Base-by-base conservation (phyloP, 805 yeast species). In the Candida piceae region DNA sequence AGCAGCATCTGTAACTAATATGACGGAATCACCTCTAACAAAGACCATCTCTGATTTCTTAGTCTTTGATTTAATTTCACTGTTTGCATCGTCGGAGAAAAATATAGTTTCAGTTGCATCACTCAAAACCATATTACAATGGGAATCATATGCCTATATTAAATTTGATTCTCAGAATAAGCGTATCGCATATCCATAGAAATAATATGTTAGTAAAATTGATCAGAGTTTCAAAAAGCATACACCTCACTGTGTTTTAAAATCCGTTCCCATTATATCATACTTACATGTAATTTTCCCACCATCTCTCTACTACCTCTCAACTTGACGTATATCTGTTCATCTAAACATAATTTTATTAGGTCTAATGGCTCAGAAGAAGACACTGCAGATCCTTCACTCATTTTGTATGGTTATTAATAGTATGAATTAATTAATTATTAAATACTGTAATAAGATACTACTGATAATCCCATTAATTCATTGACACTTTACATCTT, bases 21-120 rank as follows among this genome's bases (percentile, higher is more conserved):
- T 86, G 30, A 93, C 97, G 3, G 94, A 80, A 63, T 93, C 98
- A n/a, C 99, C 99, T 66, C 99, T 80, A 12, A 93, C 89, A 63
- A 90, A 90, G 29, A 93, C 79, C 88, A 93, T 85, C 38, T 86
- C 96, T 13, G 87, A 74, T 44, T 72, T 71, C 53, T 79, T 83
- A 16, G 69, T 69, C 15, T 52, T 59, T 8, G 74, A 60, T 57
- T 65, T 57, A 37, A 67, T 46, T 31, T 69, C 71, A 21, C 60
- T 55, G 4, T 64, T 74, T 4, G 69, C 74, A 4, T 70, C 78
- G 22, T 68, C 72, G 12, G 79, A 52, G 26, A 69, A 67, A 57
- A 75, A 85, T 26, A 89, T 78, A 2, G 84, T 84, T 57, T 93
- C 99, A 37, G 72, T 74, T 7, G 95, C 96, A 52, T 93, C 95